phyloP scores from a whole-genome alignment of 768 basidiomycete genomes.

The Lentinus brumalis region DNA sequence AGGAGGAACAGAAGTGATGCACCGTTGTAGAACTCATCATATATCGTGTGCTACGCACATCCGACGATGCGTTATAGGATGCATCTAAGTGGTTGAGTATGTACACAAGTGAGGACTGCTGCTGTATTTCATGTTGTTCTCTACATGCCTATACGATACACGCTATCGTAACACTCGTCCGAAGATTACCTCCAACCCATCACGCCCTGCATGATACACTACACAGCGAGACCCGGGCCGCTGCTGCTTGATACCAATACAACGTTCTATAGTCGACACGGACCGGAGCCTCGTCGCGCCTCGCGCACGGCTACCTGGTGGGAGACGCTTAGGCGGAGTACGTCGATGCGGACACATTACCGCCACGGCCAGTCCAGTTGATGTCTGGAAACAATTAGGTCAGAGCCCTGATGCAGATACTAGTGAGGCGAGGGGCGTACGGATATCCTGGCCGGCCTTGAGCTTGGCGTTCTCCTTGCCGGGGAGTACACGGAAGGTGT shows the following conservation, averaged over 20 bases:
- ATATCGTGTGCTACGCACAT: neutral
- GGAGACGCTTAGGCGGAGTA: constrained; percentile 61
- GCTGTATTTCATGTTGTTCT: constrained; percentile 9
- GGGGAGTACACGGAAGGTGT: constrained; percentile 93
- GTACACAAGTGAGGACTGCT: neutral
- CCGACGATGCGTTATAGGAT: neutral
- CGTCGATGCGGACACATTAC: constrained; percentile 87
- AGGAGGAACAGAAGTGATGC: constrained; percentile 19
- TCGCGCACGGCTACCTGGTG: neutral
- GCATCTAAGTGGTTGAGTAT: constrained; percentile 1
- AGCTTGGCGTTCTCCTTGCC: constrained; percentile 88
- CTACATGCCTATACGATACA: constrained; percentile 12
- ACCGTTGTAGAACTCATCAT: neutral
- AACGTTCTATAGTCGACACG: constrained; percentile 5
- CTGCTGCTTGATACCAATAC: neutral
- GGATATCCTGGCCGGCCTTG: constrained; percentile 82
- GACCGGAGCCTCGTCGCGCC: neutral
- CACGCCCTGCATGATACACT: constrained; percentile 3
- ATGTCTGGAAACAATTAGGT: constrained; percentile 59
- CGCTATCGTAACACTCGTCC: constrained; percentile 10
- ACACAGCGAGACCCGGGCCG: constrained; percentile 2
- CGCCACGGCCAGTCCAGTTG: constrained; percentile 99
- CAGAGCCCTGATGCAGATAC: neutral
- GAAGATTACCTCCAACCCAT: neutral
- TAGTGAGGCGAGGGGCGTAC: constrained; percentile 50